Base-by-base conservation (phyloP, 768 basidiomycete species). In the Mycena galericulata region DNA sequence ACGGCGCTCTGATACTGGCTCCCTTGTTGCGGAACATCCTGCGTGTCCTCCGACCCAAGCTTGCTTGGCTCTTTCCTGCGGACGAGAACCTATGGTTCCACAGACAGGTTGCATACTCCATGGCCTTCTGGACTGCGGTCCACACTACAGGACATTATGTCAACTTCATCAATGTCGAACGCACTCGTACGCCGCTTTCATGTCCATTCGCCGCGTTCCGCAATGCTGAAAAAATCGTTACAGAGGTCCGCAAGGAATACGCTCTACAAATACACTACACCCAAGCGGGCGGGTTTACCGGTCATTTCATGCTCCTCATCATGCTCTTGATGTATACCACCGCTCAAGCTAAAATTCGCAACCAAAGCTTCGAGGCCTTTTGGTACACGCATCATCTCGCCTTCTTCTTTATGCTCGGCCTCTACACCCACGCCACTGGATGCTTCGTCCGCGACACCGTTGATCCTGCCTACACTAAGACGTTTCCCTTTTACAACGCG, bases 71-170 rank as follows among this genome's bases (percentile, higher is more conserved):
- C 63, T 90, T 97, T 83, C 96, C 96, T 18, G 92, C 92, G 62
- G 96, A 98, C 78, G 96, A 97, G 83, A 95, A 94, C 71, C 90
- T 97, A 73, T 97, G 96, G 96, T 96, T 93, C 85, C 96, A 98
- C 79, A 86, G 94, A 67, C 95, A 97, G 75, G 93, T 97, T 38
- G 96, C 96, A 14, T 98, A 98, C 78, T 93, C 92, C 6, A 90
- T 97, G 88, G 91, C 94, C 6, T 96, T 97, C 82, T 97, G 92
- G 92, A 81, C 92, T 10, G 90, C 94, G 87, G 91, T 97, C 0
- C 96, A 98, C 79, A 93, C 93, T 2, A 97, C 96, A 3, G 92
- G 94, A 11, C 96, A 97, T 80, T 97, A 96, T 74, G 89, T 94
- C 81, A 97, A 96, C 79, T 96, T 96, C 76, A 89, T 95, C 83